phyloP scores from a whole-genome alignment of 2,329 filamentous ascomycete genomes.

The Elsinoe fawcettii region DNA sequence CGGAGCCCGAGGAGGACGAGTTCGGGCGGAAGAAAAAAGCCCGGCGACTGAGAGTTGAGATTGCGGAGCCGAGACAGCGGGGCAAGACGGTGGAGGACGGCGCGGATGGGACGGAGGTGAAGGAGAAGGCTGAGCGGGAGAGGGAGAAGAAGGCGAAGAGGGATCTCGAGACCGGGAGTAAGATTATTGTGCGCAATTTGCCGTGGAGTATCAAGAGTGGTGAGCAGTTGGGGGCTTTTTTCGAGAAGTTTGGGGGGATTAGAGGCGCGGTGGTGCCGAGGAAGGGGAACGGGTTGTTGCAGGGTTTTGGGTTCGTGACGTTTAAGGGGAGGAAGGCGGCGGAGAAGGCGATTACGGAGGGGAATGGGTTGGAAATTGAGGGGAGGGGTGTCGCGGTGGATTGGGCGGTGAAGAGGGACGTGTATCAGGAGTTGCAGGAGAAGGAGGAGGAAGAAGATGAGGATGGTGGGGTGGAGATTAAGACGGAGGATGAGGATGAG shows the following conservation, averaged over 20 bases:
- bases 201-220: slow-evolving; percentile 91
- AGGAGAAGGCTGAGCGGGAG: slow-evolving; percentile 55
- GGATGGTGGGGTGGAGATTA: slow-evolving; percentile 22
- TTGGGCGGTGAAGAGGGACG: slow-evolving; percentile 88
- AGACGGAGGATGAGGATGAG: slow-evolving; percentile 32
- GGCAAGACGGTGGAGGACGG: slow-evolving; percentile 24
- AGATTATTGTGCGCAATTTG: slow-evolving; percentile 83
- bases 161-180: slow-evolving; percentile 54
- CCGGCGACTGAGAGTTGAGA: slow-evolving; percentile 73
- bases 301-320: slow-evolving; percentile 89
- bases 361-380: slow-evolving; percentile 88
- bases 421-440: slow-evolving; percentile 58
- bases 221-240: slow-evolving; percentile 70
- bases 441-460: slow-evolving; percentile 32
- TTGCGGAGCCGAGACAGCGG: slow-evolving; percentile 76
- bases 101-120: slow-evolving; percentile 38
- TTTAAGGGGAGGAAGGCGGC: slow-evolving; percentile 84
- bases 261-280: slow-evolving; percentile 81
- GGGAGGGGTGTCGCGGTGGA: slow-evolving; percentile 86
- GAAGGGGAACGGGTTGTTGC: slow-evolving; percentile 57
- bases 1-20: slow-evolving; percentile 1
- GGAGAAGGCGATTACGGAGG: slow-evolving; percentile 70
- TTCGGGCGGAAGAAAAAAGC: not conserved
- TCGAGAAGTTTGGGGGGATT: slow-evolving; percentile 83
- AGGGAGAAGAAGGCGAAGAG: slow-evolving; percentile 42